These are phyloP conservation scores for Kodamaea lidongshanica DNA, from an alignment of 805 yeast species.

Conservation along the genomic window DNA sequence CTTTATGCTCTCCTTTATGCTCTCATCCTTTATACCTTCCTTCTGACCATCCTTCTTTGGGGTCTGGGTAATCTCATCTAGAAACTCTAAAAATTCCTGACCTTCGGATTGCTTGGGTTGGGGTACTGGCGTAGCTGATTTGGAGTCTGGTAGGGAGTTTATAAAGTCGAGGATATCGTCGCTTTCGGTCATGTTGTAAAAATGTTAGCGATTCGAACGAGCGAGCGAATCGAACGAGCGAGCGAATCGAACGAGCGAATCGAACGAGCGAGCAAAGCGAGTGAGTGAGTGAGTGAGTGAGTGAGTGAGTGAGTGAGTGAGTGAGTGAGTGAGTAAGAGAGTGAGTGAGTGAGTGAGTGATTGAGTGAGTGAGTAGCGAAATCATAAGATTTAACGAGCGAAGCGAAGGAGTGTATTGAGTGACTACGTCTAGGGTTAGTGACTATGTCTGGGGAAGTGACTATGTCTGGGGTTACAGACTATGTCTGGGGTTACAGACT, in stretches of 20 bases:
- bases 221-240: too few relatives aligned
- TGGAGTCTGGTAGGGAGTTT: conserved; percentile 68
- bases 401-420: conserved; percentile 1
- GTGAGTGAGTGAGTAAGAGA: too few relatives aligned
- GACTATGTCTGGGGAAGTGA: too few relatives aligned
- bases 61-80: conserved; percentile 67
- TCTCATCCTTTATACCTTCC: conserved; percentile 1
- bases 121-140: conserved; percentile 27
- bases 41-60: conserved; percentile 21
- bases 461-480: too few relatives aligned
- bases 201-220: background rate
- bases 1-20: background rate
- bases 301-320: background rate
- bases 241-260: too few relatives aligned
- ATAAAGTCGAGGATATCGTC: conserved; percentile 77
- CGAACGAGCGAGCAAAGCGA: too few relatives aligned
- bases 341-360: too few relatives aligned
- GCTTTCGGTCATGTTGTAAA: conserved; percentile 37
- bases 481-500: too few relatives aligned
- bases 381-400: too few relatives aligned
- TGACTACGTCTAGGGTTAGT: too few relatives aligned
- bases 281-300: conserved; percentile 1
- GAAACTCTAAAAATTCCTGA: conserved; percentile 49
- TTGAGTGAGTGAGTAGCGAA: too few relatives aligned
- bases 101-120: conserved; percentile 30